phyloP scores from a whole-genome alignment of 257 asterid genomes.

The Nicotiana otophora region DNA sequence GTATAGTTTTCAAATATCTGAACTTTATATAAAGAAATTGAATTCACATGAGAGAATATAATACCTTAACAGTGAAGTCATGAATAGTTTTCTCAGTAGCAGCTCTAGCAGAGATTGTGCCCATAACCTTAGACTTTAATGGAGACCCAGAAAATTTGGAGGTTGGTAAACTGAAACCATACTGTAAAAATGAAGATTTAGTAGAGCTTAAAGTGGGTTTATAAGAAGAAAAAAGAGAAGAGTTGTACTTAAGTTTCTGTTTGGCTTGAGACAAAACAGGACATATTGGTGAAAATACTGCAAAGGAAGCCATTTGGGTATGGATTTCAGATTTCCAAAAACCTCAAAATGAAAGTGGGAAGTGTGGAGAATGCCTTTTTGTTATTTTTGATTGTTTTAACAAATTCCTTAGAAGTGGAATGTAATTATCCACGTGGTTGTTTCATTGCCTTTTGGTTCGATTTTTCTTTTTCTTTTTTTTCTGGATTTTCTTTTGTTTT shows the following conservation, averaged over 20 bases:
- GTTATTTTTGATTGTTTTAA: too few relatives aligned
- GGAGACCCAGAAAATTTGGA: slow-evolving; percentile 34
- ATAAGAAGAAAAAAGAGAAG: slow-evolving; percentile 30
- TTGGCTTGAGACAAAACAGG: slow-evolving; percentile 27
- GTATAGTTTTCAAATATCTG: background rate
- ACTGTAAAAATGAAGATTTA: slow-evolving; percentile 46
- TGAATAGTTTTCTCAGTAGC: slow-evolving; percentile 71
- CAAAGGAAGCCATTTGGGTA: slow-evolving; percentile 26
- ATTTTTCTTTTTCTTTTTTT: background rate
- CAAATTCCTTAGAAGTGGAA: background rate
- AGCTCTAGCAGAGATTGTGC: slow-evolving; percentile 60
- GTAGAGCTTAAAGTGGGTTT: slow-evolving; percentile 36
- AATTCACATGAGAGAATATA: background rate
- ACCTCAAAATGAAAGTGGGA: background rate
- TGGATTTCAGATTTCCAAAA: background rate
- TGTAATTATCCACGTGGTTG: background rate
- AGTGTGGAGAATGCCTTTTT: background rate
- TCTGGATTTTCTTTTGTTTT: too few relatives aligned
- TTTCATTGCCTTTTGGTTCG: background rate
- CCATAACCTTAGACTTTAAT: slow-evolving; percentile 41
- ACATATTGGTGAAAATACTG: slow-evolving; percentile 36
- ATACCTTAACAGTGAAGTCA: slow-evolving; percentile 83
- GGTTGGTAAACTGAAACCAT: slow-evolving; percentile 43
- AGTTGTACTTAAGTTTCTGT: slow-evolving; percentile 19
- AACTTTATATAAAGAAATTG: background rate